Conservation (phyloP, 768 basidiomycete genomes). For the Daedaleopsis nitida region DNA sequence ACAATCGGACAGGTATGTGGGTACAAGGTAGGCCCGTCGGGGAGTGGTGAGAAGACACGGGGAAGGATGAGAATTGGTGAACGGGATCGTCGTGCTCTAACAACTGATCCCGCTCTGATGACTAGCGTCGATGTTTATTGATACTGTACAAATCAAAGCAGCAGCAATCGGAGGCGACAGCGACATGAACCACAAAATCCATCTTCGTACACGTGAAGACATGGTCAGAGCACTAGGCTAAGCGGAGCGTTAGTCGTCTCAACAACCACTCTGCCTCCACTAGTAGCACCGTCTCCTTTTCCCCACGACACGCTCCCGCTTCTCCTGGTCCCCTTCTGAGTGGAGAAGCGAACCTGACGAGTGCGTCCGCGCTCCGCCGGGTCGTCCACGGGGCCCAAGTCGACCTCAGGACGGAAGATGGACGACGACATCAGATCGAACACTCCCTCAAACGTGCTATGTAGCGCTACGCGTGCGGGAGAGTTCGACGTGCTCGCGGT, state of each 20-base stretch:
- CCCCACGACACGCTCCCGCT: neutral
- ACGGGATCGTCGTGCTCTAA: no score
- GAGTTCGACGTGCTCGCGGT: slow-evolving; percentile 37
- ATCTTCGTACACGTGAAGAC: no score
- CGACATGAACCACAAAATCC: neutral
- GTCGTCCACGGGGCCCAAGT: slow-evolving; percentile 14
- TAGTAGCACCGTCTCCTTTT: neutral
- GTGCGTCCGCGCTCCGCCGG: slow-evolving; percentile 20
- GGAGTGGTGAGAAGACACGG: neutral
- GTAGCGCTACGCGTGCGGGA: slow-evolving; percentile 33
- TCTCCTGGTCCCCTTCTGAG: neutral
- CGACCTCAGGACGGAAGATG: slow-evolving; percentile 2
- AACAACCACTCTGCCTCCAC: neutral
- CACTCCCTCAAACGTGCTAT: slow-evolving; percentile 40
- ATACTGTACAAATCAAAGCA: neutral
- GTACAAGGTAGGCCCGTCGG: slow-evolving; percentile 57
- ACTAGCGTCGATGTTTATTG: no score
- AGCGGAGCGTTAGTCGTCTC: neutral
- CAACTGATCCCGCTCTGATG: no score
- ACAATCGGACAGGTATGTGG: slow-evolving; percentile 73
- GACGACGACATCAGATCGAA: slow-evolving; percentile 30
- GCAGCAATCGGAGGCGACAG: neutral
- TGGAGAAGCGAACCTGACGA: neutral
- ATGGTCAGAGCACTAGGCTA: neutral
- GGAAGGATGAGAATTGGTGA: neutral